Conservation (phyloP, 2,329 filamentous ascomycete genomes). For the Phialocephala sp. region DNA sequence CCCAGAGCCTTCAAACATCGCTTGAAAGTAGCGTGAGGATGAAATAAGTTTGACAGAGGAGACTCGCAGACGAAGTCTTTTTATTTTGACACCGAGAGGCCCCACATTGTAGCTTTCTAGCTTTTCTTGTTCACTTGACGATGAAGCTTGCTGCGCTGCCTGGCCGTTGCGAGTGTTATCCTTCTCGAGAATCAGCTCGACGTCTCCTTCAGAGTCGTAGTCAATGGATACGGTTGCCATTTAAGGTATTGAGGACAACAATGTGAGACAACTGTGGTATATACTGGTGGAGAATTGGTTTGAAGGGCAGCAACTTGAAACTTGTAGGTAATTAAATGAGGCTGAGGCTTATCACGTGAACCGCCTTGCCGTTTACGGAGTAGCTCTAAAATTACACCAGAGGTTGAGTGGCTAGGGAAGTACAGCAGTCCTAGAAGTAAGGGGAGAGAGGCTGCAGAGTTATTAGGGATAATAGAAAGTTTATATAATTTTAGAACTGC, state of each 20-base stretch:
- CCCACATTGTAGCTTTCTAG: neutral
- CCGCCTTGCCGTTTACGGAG: too few relatives aligned
- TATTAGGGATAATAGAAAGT: too few relatives aligned
- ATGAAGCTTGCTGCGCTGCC: neutral
- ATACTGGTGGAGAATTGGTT: too few relatives aligned
- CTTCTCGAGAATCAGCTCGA: constrained; percentile 7
- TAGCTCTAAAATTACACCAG: too few relatives aligned
- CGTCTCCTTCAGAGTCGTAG: constrained; percentile 11
- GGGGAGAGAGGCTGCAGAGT: too few relatives aligned
- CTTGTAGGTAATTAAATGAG: too few relatives aligned
- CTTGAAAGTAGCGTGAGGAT: constrained; percentile 13
- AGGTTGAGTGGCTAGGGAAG: too few relatives aligned
- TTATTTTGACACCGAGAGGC: constrained; percentile 2
- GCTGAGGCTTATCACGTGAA: too few relatives aligned
- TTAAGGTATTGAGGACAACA: neutral
- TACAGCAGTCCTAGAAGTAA: too few relatives aligned
- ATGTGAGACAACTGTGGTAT: too few relatives aligned
- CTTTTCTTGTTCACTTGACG: neutral
- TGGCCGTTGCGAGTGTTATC: neutral
- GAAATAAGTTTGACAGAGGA: constrained; percentile 14
- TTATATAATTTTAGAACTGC: too few relatives aligned
- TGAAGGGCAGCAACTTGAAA: too few relatives aligned
- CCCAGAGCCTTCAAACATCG: constrained; percentile 8
- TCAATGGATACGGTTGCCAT: constrained; percentile 11
- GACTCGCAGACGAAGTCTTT: constrained; percentile 8